Evolutionary conservation across 2,329 filamentous ascomycete genomes (phyloP), one percentile per base, ranked within the genome.

Genomic region (Aspergillus novoparasiticus): DNA sequence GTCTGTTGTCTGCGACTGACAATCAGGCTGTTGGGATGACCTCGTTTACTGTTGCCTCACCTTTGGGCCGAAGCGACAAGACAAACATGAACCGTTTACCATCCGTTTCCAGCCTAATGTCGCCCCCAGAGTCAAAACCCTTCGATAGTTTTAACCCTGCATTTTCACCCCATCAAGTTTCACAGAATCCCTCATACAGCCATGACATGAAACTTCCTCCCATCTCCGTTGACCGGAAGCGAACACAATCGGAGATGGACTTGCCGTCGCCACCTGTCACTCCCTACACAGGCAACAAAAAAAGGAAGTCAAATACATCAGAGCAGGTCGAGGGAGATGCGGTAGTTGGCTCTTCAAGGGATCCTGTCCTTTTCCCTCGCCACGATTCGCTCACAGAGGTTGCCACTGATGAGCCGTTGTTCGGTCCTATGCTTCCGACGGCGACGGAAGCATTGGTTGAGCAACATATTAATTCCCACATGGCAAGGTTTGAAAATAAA

Each of bases 41-140:
- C 58, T 72, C 68, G 59, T 68, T 69, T 57, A 57, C 68, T 59
- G 56, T 69, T 66, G 62, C 68, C 58, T 68, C 69, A 58, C 64
- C 67, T 46, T 58, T 66, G 61, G 68, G 65, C 39, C 64, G 69
- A 64, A 65, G 60, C 62, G 64, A 71, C 59, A 69, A 69, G 59
- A 64, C 65, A 69, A 76, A 65, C 58, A 82, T 81, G 79, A 77
- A 76, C 73, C 77, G 73, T 63, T 70, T 81, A 67, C 78, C 79
- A 34, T 75, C 77, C 57, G 75, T 81, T 48, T 78, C 79, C 57
- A 81, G 75, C 71, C 75, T 82, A 57, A 80, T 82, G 78, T 82
- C 80, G 66, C 79, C 80, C 46, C 80, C 80, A 62, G 79, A 81
- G 71, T 65, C 74, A n/a, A 86, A 80, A 55, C 83, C 84, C 23